Evolutionary conservation across 768 basidiomycete species (phyloP).

Genomic region (Lactifluus piperatus): DNA sequence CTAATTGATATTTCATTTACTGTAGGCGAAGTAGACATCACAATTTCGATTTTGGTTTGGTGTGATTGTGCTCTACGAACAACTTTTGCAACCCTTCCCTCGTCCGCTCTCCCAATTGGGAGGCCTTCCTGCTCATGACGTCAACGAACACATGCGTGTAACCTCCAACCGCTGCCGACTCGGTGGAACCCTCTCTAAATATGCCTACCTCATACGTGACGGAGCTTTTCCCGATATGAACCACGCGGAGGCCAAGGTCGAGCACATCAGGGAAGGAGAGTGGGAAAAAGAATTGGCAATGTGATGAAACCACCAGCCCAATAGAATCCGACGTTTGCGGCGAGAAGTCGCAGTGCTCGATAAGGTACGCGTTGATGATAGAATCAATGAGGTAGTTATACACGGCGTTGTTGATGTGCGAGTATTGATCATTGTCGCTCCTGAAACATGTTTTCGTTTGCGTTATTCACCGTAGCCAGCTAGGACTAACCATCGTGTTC

Average conservation of each 20-base stretch:
- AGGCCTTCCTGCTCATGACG: conserved; percentile 46
- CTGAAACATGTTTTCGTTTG: conserved; percentile 30
- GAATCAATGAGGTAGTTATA: conserved; percentile 83
- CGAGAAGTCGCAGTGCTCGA: conserved; percentile 48
- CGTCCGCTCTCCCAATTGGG: conserved; percentile 34
- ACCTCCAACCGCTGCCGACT: conserved; percentile 38
- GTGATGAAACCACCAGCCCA: conserved; percentile 72
- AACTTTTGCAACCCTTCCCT: conserved; percentile 42
- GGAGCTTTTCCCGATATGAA: conserved; percentile 61
- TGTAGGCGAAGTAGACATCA: background rate
- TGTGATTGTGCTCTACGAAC: background rate
- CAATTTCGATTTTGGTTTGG: background rate
- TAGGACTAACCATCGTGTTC: conserved; percentile 58
- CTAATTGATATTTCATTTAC: too few relatives aligned
- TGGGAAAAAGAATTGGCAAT: conserved; percentile 69
- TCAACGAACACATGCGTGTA: conserved; percentile 86
- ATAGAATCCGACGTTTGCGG: conserved; percentile 47
- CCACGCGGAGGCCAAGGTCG: conserved; percentile 62
- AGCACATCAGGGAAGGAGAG: conserved; percentile 65
- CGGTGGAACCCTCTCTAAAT: conserved; percentile 37
- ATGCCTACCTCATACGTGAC: conserved; percentile 76
- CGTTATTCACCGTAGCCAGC: background rate
- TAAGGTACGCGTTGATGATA: conserved; percentile 71
- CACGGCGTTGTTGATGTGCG: conserved; percentile 71
- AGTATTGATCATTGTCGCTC: conserved; percentile 84